Conservation (phyloP, 345 rosid genomes). For the Aquilaria yunnanensis region DNA sequence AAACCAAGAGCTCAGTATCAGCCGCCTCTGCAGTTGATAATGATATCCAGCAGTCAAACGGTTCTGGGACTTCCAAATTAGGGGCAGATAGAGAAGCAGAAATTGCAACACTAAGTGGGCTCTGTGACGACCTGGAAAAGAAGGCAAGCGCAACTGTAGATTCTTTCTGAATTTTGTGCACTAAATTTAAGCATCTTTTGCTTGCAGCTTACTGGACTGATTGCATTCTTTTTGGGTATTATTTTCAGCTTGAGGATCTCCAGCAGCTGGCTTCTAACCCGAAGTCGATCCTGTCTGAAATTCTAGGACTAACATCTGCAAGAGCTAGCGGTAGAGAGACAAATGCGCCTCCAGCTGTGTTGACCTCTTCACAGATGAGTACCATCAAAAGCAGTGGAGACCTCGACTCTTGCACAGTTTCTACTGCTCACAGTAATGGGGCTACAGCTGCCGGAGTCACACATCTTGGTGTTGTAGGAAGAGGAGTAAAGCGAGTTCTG, state of each 20-base stretch:
- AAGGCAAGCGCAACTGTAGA: constrained; percentile 40
- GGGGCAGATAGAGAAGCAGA: constrained; percentile 66
- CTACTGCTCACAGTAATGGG: constrained; percentile 73
- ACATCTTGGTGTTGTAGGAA: constrained; percentile 83
- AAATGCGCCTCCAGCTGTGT: constrained; percentile 27
- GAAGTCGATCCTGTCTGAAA: constrained; percentile 58
- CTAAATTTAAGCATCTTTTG: no score
- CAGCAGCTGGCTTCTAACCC: constrained; percentile 65
- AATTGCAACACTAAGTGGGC: constrained; percentile 56
- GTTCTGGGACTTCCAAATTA: constrained; percentile 31
- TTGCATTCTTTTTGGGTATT: constrained; percentile 1
- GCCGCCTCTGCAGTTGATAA: constrained; percentile 46
- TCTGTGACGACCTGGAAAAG: constrained; percentile 78
- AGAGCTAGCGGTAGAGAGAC: constrained; percentile 38
- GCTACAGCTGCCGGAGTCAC: constrained; percentile 52
- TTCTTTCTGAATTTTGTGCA: neutral
- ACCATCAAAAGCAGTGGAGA: constrained; percentile 32
- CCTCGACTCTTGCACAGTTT: constrained; percentile 59
- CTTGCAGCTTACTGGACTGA: neutral
- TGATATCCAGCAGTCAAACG: constrained; percentile 50
- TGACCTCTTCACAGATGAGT: constrained; percentile 62
- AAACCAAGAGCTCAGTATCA: constrained; percentile 46
- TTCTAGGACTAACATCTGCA: constrained; percentile 58
- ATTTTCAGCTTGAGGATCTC: constrained; percentile 86
- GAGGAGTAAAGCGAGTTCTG: constrained; percentile 87